Conservation (phyloP, 805 yeast genomes). For the Kuraishia ogatae region DNA sequence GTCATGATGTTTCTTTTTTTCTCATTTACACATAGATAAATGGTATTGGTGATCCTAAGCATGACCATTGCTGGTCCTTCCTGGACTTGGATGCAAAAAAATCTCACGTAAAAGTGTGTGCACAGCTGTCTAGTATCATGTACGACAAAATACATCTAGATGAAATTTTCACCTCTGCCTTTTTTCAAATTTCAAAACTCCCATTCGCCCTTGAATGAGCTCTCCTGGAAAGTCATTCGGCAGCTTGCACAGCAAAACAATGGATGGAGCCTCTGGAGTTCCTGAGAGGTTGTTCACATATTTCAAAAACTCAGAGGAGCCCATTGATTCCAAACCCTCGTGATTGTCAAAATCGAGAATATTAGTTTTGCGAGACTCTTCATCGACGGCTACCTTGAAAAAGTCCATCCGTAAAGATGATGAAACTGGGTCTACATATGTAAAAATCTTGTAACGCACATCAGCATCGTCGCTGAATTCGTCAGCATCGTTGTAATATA, state of each 20-base stretch:
- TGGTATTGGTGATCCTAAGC: too few relatives aligned
- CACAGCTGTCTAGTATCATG: background rate
- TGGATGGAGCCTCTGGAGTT: background rate
- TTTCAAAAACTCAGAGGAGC: background rate
- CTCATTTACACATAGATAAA: too few relatives aligned
- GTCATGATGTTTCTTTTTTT: too few relatives aligned
- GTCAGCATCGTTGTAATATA: slow-evolving; percentile 1
- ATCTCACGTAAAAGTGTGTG: background rate
- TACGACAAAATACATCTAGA: background rate
- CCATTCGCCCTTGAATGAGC: background rate
- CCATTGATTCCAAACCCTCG: background rate
- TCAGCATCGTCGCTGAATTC: background rate
- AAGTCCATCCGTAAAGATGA: background rate
- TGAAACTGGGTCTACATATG: background rate
- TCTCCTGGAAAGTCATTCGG: background rate
- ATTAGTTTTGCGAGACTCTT: background rate
- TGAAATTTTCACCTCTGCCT: background rate
- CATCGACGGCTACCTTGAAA: background rate
- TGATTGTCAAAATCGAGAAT: background rate
- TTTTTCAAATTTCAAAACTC: background rate
- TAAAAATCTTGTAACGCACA: background rate
- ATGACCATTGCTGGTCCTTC: background rate
- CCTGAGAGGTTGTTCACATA: background rate
- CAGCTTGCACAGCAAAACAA: background rate
- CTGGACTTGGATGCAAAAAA: background rate